phyloP scores from a whole-genome alignment of 2,329 filamentous ascomycete genomes.

The Blastomyces gilchristii region DNA sequence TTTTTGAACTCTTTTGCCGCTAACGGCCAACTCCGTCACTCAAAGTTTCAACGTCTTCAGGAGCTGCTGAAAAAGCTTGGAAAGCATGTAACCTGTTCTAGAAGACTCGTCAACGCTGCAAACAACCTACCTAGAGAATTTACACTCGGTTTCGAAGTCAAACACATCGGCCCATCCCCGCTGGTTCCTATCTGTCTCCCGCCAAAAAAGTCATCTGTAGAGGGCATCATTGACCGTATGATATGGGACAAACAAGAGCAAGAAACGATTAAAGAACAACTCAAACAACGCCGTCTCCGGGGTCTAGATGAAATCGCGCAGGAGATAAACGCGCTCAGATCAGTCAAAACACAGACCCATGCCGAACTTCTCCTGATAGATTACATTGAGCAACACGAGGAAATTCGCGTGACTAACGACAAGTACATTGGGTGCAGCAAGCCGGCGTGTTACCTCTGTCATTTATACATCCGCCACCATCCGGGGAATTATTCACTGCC shows the following conservation, averaged over 20 bases:
- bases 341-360: background rate
- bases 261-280: background rate
- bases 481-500: background rate
- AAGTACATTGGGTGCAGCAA: conserved; percentile 5
- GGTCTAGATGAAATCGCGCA: background rate
- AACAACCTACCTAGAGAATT: background rate
- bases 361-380: conserved; percentile 1
- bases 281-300: background rate
- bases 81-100: conserved; percentile 3
- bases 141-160: background rate
- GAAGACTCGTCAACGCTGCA: conserved; percentile 1
- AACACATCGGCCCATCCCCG: background rate
- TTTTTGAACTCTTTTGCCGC: background rate
- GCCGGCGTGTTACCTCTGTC: conserved; percentile 2
- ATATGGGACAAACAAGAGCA: too few species aligned
- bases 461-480: background rate
- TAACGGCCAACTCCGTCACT: background rate
- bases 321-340: background rate
- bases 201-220: background rate
- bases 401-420: background rate
- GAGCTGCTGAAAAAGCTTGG: conserved; percentile 1
- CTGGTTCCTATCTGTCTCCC: background rate
- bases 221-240: background rate
- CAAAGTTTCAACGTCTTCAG: background rate
- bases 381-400: conserved; percentile 1